phyloP scores from a whole-genome alignment of 2,329 filamentous ascomycete genomes.

The Alternaria triticina region DNA sequence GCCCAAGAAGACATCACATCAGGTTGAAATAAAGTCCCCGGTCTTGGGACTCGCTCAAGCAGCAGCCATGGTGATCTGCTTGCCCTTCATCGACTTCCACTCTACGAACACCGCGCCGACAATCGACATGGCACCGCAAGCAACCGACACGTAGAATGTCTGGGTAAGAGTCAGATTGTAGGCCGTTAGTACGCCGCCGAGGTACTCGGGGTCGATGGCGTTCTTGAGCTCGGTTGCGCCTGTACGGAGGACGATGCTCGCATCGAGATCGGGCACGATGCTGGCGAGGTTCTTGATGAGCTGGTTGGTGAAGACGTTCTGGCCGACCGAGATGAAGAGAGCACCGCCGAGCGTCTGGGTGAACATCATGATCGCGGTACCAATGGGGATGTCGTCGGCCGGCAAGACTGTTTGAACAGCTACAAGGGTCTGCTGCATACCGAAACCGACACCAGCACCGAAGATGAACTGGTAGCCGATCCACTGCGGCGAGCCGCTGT shows the following conservation, averaged over 20 bases:
- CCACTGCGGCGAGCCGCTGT: constrained; percentile 48
- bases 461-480: constrained; percentile 51
- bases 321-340: constrained; percentile 57
- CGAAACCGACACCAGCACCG: constrained; percentile 54
- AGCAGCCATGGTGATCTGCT: constrained; percentile 50
- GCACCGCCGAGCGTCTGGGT: constrained; percentile 56
- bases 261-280: constrained; percentile 50
- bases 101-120: constrained; percentile 64
- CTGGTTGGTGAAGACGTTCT: constrained; percentile 59
- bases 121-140: constrained; percentile 60
- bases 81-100: constrained; percentile 71
- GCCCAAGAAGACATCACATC: background rate
- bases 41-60: constrained; percentile 19
- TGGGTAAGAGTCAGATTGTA: constrained; percentile 68
- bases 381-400: constrained; percentile 53
- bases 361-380: constrained; percentile 58
- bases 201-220: constrained; percentile 51
- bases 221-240: constrained; percentile 66
- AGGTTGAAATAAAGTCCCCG: background rate
- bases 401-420: constrained; percentile 55
- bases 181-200: constrained; percentile 63
- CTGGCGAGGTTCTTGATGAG: constrained; percentile 51
- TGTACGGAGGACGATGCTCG: constrained; percentile 51
- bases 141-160: constrained; percentile 66
- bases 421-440: constrained; percentile 57